Conservation (phyloP, 768 basidiomycete species). For the Glaciozyma antarctica region DNA sequence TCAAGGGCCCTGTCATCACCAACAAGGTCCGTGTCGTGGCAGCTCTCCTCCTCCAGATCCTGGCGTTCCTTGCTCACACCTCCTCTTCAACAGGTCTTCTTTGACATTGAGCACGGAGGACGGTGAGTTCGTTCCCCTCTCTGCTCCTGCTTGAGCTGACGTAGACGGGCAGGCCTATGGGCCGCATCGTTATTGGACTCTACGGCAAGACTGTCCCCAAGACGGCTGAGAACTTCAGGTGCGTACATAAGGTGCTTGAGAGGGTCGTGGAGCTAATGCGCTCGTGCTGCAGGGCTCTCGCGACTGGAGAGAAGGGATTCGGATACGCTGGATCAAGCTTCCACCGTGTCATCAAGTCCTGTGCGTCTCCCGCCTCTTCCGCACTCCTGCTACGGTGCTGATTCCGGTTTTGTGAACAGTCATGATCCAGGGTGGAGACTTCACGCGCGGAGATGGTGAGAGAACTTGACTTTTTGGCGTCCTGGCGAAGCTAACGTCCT, state of each 20-base stretch:
- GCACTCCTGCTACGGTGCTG: not conserved
- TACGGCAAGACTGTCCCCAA: constrained; percentile 58
- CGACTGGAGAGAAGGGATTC: constrained; percentile 70
- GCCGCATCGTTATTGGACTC: constrained; percentile 2
- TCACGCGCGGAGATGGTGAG: constrained; percentile 69
- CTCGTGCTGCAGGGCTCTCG: constrained; percentile 48
- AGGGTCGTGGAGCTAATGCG: not conserved
- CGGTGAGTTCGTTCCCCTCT: not conserved
- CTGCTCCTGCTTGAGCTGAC: not conserved
- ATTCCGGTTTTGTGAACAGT: not conserved
- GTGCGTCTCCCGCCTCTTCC: not conserved
- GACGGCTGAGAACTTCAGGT: constrained; percentile 78
- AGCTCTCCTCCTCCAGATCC: not conserved
- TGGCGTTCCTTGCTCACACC: no score
- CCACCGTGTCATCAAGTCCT: constrained; percentile 45
- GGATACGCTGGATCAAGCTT: constrained; percentile 94
- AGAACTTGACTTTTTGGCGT: no score
- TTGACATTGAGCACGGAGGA: constrained; percentile 61
- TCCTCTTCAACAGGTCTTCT: constrained; percentile 25
- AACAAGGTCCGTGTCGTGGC: constrained; percentile 46
- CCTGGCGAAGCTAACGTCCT: no score
- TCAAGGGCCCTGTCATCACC: constrained; percentile 80
- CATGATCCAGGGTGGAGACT: constrained; percentile 92
- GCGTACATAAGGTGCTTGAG: not conserved
- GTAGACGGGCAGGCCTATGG: not conserved